Evolutionary conservation across 257 asterid species (phyloP), one percentile per base, ranked within the genome.

Genomic region (Penstemon eatonii): DNA sequence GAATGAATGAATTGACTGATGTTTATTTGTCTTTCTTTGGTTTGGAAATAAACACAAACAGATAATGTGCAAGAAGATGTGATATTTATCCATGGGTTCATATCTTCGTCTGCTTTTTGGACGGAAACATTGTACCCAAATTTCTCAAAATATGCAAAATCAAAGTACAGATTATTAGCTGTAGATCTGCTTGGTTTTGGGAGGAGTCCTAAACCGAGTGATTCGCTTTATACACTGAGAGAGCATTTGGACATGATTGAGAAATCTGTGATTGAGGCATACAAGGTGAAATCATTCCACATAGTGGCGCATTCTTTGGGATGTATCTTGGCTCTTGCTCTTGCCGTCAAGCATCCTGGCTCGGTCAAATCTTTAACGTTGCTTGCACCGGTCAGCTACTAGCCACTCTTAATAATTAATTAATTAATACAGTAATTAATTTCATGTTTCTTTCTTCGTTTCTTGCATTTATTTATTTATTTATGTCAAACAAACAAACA

Each of bases 211-310:
- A 94, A 94, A 39, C 99, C 99, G 1, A 66, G 67, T 0, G 97
- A 91, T 66, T 94, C 97, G 0, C 75, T 94, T 0, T 94, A 91
- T 81, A 94, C 99, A 0, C 41, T 89, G 37, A 73, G 89, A 38
- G 99, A 94, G 64, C 99, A 94, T 81, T 37, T 94, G 74, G 97
- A 91, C 69, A 91, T 91, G 97, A 91, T 94, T 1, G 97, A 94
- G 36, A 84, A 66, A 25, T 94, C 96, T 0, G 97, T 91, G 8
- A 52, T 94, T 4, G 93, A 87, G 65, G 70, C 86, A 2, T 71
- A 94, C 77, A 82, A 80, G 2, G 96, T 94, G 8, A 91, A 84
- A 56, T 84, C 91, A 0, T 87, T 94, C 69, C 99, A 94, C 89
- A 91, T 94, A 37, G 99, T 94, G 47, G 99, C 99, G 0, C 99